A percentile compares a stretch with the other conserved stretches of the same genome.
These are phyloP conservation scores for Ramaria rubella DNA, from an alignment of 768 basidiomycete species.

Conservation along the genomic window DNA sequence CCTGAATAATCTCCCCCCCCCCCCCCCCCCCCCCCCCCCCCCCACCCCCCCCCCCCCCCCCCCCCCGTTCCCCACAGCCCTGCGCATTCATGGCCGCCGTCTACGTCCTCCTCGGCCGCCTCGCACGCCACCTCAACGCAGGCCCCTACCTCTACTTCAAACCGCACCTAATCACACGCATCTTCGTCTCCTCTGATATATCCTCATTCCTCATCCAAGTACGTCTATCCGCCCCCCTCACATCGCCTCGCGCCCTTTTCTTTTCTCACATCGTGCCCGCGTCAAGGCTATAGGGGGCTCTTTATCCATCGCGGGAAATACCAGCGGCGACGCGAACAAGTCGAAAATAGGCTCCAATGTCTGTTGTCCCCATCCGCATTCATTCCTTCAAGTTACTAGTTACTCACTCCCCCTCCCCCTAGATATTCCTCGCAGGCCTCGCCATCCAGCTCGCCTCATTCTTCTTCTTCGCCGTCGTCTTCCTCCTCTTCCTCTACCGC, in stretches of 20 bases:
- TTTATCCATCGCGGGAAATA: slow-evolving; percentile 35
- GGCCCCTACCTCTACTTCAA: slow-evolving; percentile 44
- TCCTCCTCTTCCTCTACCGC: slow-evolving; percentile 41
- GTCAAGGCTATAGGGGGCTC: slow-evolving; percentile 48
- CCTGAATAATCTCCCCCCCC: not conserved
- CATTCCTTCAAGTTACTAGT: not conserved
- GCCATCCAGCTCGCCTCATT: slow-evolving; percentile 51
- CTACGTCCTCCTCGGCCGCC: slow-evolving; percentile 58
- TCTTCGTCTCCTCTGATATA: slow-evolving; percentile 59
- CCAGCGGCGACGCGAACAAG: not conserved
- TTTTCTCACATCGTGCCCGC: not conserved
- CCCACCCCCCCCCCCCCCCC: not conserved
- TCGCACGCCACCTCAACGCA: slow-evolving; percentile 45
- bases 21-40: not conserved
- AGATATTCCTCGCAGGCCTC: slow-evolving; percentile 55
- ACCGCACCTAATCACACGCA: slow-evolving; percentile 42
- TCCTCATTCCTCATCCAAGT: slow-evolving; percentile 64
- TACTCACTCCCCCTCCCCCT: not conserved
- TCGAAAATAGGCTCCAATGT: slow-evolving; percentile 32
- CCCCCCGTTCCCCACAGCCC: slow-evolving; percentile 34
- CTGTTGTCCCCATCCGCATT: slow-evolving; percentile 13
- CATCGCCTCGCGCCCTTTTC: slow-evolving; percentile 1
- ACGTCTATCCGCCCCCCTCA: not conserved
- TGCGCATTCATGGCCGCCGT: slow-evolving; percentile 70
- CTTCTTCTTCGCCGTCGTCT: slow-evolving; percentile 40